Base-by-base conservation (phyloP, 83 land plant species). In the Isoetes engelmannii region DNA sequence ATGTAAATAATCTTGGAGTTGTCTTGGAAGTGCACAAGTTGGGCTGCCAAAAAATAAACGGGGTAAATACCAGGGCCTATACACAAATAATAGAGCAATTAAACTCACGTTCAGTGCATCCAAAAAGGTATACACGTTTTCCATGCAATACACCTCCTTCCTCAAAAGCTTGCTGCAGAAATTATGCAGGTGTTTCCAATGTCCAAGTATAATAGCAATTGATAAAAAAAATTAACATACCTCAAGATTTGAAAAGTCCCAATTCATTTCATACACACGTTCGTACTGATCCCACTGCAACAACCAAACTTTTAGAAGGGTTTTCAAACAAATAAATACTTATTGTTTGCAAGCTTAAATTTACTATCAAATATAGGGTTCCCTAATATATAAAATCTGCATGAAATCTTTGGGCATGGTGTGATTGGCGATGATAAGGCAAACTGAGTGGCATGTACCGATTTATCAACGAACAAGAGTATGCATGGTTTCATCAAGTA, bases 271-370 rank as follows among this genome's bases (percentile, higher is more conserved):
- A 47, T 85, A 87, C 7, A 94, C 74, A 5, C 74, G 57, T 70
- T 94, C 98, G 71, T 91, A 71, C 51, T 94, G 89, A 69, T 90
- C 90, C 98, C 98, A 94, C 97, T 92, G 90, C 72, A 62, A 18
- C 7, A 15, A 58, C 41, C 67, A 65, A 65, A 41, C 48, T 10
- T 3, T 13, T 28, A 28, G 2, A 28, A 28, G 37, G 37, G 37
- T 28, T 28, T 28, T 28, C 37, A 28, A 28, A 28, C 37, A 28
- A 28, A 28, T 28, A 28, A 28, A 28, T 0, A 28, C 0, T 28
- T 28, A 28, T 28, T 28, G 37, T 28, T 28, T 28, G 37, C 37
- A 28, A 28, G 37, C 37, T 28, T 28, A 28, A n/a, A 28, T 28
- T 28, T 28, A 0, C 37, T 0, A 28, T 28, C 37, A 28, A 28